phyloP scores from a whole-genome alignment of 2,329 filamentous ascomycete species.

The Dothistroma septosporum region DNA sequence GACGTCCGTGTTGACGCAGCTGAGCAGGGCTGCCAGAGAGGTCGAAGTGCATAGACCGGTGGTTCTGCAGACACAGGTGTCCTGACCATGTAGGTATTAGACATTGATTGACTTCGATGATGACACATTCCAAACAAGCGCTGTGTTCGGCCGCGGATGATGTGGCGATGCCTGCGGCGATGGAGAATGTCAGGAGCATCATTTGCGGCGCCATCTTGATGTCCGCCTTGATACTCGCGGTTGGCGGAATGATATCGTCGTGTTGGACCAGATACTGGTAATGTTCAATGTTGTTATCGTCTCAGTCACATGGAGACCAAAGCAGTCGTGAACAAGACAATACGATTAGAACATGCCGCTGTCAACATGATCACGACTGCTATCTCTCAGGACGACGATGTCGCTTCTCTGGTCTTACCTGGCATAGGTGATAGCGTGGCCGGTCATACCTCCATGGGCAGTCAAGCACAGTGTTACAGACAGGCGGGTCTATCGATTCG shows the following conservation, averaged over 20 bases:
- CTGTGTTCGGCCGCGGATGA: not conserved
- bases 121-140: not conserved
- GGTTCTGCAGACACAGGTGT: not conserved
- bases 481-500: too few relatives aligned
- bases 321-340: not conserved
- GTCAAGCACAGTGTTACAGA: too few relatives aligned
- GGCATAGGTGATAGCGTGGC: not conserved
- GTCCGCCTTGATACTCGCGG: not conserved
- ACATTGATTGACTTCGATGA: not conserved
- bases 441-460: not conserved
- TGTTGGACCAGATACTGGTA: not conserved
- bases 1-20: not conserved
- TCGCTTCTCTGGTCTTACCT: not conserved
- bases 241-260: not conserved
- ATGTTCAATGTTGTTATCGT: too few relatives aligned
- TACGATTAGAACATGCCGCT: not conserved
- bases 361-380: not conserved
- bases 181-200: not conserved
- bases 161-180: not conserved
- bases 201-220: not conserved
- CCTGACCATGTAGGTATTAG: not conserved
- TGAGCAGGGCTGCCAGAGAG: not conserved
- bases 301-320: not conserved
- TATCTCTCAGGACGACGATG: not conserved
- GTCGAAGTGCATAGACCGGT: not conserved